phyloP scores from a whole-genome alignment of 371 early-diverging fungal genomes.

The Mucor lusitanicus region DNA sequence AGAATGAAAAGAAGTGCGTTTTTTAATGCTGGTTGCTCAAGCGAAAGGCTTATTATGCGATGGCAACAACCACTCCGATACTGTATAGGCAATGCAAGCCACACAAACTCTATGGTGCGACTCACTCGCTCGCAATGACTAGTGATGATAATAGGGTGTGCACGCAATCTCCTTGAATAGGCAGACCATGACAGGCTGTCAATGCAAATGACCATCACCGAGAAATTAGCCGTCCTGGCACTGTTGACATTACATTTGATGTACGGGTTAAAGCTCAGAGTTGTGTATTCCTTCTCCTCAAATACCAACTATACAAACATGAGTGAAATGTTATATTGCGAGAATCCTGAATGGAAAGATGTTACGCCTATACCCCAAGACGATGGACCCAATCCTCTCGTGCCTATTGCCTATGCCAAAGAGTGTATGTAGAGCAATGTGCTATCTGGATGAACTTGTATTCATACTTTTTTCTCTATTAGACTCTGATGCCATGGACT shows the following conservation, averaged over 20 bases:
- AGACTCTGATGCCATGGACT: slow-evolving; percentile 86
- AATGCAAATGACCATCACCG: not conserved
- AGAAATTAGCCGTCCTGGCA: not conserved
- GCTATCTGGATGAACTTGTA: not conserved
- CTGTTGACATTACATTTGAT: not conserved
- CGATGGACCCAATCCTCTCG: slow-evolving; percentile 87
- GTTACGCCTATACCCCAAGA: slow-evolving; percentile 83
- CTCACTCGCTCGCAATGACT: no score
- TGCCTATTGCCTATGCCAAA: slow-evolving; percentile 84
- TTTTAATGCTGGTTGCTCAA: not conserved
- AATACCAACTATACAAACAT: not conserved
- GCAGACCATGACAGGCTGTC: not conserved
- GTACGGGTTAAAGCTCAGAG: not conserved
- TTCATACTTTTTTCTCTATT: not conserved
- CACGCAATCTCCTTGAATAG: not conserved
- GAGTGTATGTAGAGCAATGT: slow-evolving; percentile 61
- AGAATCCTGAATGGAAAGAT: slow-evolving; percentile 74
- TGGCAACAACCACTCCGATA: no score
- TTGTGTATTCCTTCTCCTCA: not conserved
- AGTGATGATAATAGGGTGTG: no score
- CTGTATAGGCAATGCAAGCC: no score
- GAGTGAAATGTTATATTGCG: slow-evolving; percentile 19
- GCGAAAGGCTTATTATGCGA: not conserved
- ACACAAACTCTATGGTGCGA: no score
- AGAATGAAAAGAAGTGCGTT: not conserved